Conservation (phyloP, 495 filamentous ascomycete genomes). For the Podospora didyma region DNA sequence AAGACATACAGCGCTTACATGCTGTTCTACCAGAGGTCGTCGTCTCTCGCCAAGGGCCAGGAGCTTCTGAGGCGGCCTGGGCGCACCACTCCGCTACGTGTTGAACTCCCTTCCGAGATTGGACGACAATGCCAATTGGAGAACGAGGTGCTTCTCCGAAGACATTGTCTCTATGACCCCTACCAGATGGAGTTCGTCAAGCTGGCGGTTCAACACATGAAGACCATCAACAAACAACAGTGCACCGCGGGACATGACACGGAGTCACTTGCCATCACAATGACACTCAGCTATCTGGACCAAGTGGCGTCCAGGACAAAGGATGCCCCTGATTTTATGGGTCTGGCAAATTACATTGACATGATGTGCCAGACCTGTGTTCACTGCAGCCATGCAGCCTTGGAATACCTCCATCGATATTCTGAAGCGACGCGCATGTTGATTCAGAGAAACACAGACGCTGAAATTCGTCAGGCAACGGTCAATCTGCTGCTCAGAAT, state of each 20-base stretch:
- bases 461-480: conserved; percentile 57
- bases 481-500: conserved; percentile 51
- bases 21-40: conserved; percentile 90
- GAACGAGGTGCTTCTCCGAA: conserved; percentile 68
- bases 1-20: conserved; percentile 92
- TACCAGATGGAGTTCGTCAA: conserved; percentile 65
- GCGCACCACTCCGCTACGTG: conserved; percentile 46
- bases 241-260: conserved; percentile 49
- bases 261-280: conserved; percentile 59
- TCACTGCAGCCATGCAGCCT: conserved; percentile 51
- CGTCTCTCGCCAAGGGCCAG: conserved; percentile 53
- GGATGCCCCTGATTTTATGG: conserved; percentile 60
- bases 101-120: conserved; percentile 53
- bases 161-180: conserved; percentile 77
- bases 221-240: conserved; percentile 31
- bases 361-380: conserved; percentile 51
- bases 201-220: conserved; percentile 51
- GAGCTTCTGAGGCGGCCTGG: conserved; percentile 28
- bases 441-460: conserved; percentile 60
- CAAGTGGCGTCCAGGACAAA: conserved; percentile 73
- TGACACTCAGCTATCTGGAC: conserved; percentile 71
- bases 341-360: conserved; percentile 50
- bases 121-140: conserved; percentile 61
- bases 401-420: conserved; percentile 60
- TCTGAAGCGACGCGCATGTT: conserved; percentile 59